Base-by-base conservation (phyloP, 192 early-diverging fungal species). In the Entrophospora sp. region DNA sequence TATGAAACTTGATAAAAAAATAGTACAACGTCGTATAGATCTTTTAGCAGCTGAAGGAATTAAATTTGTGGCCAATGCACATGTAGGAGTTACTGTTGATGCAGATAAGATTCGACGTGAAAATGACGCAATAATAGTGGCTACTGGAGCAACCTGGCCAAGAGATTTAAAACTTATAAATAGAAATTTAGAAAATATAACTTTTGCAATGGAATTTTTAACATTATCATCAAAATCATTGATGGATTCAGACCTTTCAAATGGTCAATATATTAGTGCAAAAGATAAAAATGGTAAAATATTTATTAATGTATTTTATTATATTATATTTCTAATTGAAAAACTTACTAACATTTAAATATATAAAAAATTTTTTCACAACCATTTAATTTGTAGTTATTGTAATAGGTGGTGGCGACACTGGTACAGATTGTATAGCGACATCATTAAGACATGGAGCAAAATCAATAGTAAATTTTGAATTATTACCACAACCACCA, bases 151-250 rank as follows among this genome's bases (percentile, higher is more conserved):
- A 9, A 99, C 96, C 5, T 96, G 94, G 93, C 96, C 96, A 25
- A 87, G 96, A 58, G 96, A 99, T 69, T 77, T 99, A 69, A 77
- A 83, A 37, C 93, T 99, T 48, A 90, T 90, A 16, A 89, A 89
- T 72, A 83, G 96, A 37, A 78, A 90, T 60, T 72, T 92, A 63
- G 82, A 92, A 61, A 94, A 94, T 60, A 87, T 97, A 65, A 91
- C 97, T 80, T 99, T 96, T 80, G 96, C 96, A 49, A 97, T 99
- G 95, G 96, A 99, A 66, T 99, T 84, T 77, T 78, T 99, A 72
- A 89, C 93, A 53, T 79, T 80, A 49, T 95, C 89, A 76, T 96
- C 94, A 14, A 90, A 94, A 77, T 79, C 78, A 25, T 78, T 98
- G 38, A 73, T 98, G 36, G 89, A 93, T 74, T 90, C 81, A 30